A percentile compares a stretch with the other conserved stretches of the same genome.
phyloP scores from a whole-genome alignment of 208 protist species.

The Leishmania arabica region DNA sequence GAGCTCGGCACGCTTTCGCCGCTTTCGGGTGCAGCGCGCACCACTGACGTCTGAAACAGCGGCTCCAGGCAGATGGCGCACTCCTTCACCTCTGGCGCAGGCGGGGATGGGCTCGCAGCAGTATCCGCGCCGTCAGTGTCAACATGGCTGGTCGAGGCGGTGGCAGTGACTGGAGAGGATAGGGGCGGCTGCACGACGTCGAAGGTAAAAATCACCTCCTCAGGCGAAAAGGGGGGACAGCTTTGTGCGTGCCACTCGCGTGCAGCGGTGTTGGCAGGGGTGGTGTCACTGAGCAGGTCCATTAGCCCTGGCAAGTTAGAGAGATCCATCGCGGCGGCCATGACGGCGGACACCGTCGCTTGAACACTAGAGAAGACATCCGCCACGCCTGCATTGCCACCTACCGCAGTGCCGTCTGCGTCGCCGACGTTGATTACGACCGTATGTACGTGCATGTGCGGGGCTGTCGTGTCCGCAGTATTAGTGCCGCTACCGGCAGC shows the following conservation, averaged over 20 bases:
- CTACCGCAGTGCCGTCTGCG: neutral
- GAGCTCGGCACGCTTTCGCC: neutral
- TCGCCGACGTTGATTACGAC: conserved; percentile 1
- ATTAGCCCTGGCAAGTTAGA: neutral
- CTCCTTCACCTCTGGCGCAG: conserved; percentile 1
- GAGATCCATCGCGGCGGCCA: neutral
- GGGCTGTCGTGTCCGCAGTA: neutral
- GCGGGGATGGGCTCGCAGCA: neutral
- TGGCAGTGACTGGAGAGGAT: neutral
- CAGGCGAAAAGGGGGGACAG: conserved; percentile 11
- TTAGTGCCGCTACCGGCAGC: neutral
- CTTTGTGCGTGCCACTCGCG: conserved; percentile 9
- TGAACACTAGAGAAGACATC: neutral
- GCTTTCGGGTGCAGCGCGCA: neutral
- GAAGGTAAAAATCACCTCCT: conserved; percentile 18
- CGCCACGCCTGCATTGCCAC: neutral
- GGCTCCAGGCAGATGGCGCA: conserved; percentile 21
- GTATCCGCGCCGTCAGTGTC: neutral
- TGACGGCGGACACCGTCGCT: conserved; percentile 3
- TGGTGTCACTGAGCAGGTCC: conserved; percentile 3
- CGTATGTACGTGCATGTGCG: conserved; percentile 6
- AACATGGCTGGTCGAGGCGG: neutral
- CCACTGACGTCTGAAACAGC: conserved; percentile 1
- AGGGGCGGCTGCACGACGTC: neutral
- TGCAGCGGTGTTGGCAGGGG: conserved; percentile 5